These are phyloP conservation scores for Liriodendron chinense DNA, from an alignment of 164 flowering plant species.

Conservation along the genomic window DNA sequence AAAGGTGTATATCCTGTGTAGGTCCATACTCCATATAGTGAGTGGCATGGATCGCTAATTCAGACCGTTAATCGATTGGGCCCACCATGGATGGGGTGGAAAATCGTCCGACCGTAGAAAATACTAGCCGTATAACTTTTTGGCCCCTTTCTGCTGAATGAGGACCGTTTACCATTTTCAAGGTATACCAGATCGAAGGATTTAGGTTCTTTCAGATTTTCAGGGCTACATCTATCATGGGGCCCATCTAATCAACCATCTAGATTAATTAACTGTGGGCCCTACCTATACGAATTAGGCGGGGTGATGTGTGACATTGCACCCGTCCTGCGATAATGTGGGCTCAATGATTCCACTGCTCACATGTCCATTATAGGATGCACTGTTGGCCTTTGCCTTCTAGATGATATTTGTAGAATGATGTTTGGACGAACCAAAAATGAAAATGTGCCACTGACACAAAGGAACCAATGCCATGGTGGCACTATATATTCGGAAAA, in stretches of 20 bases:
- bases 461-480: too few species aligned
- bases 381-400: not conserved
- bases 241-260: not conserved
- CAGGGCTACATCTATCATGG: not conserved
- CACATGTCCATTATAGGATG: not conserved
- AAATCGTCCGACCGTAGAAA: not conserved
- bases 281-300: not conserved
- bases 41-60: too few species aligned
- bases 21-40: too few species aligned
- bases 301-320: not conserved
- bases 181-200: not conserved
- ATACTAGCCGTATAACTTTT: not conserved
- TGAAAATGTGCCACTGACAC: too few species aligned
- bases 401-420: not conserved
- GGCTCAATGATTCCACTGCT: not conserved
- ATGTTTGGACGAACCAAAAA: too few species aligned
- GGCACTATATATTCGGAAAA: too few species aligned
- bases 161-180: not conserved
- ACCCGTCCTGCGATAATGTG: not conserved
- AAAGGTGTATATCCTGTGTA: too few species aligned
- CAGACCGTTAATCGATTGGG: not conserved
- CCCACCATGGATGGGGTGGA: not conserved
- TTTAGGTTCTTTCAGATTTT: too few species aligned
- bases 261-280: not conserved
- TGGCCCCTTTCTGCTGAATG: not conserved